Evolutionary conservation across 176 grass and related monocot genomes (phyloP).

Genomic region (bread wheat (Triticum aestivum)): IWGSC_CS_RefSeq_v2.1 NC_057803.1:104327794-104328293

Average conservation of each 20-base stretch:
- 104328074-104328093: background rate
- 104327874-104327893: constrained; percentile 97
- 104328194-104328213: background rate
- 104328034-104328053: constrained; percentile 9
- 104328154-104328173: constrained; percentile 16
- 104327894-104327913: constrained; percentile 79
- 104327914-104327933: constrained; percentile 62
- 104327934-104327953: constrained; percentile 85
- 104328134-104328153: background rate
- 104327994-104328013: constrained; percentile 7
- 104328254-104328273: background rate
- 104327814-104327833: constrained; percentile 88
- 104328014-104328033: background rate
- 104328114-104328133: background rate
- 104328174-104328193: background rate
- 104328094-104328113: background rate
- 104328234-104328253: constrained; percentile 1
- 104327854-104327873: constrained; percentile 96
- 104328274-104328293: constrained; percentile 12
- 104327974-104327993: constrained; percentile 76
- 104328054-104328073: background rate
- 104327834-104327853: constrained; percentile 89
- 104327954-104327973: constrained; percentile 83
- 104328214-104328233: background rate
- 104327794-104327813: constrained; percentile 84